Evolutionary conservation across 2,329 filamentous ascomycete species (phyloP).

Genomic region (Scytalidium lignicola): DNA sequence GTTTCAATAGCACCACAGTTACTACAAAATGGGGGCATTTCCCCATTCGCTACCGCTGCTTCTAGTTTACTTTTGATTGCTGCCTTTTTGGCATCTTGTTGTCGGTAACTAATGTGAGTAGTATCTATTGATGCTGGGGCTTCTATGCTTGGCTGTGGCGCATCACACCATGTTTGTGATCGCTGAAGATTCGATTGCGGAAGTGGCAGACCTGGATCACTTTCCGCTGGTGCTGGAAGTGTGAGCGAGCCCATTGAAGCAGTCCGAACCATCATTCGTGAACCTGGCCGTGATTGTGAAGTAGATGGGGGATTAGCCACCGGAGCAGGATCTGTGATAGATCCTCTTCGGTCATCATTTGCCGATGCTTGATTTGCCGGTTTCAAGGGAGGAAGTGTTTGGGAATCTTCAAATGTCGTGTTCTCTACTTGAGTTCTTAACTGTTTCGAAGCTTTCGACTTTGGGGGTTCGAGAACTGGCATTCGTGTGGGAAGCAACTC

Average conservation of each 20-base stretch:
- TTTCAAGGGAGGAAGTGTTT: conserved; percentile 20
- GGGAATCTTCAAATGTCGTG: conserved; percentile 23
- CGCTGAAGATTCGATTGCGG: conserved; percentile 31
- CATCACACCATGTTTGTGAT: conserved; percentile 40
- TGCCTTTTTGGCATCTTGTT: conserved; percentile 21
- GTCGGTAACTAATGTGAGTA: not conserved
- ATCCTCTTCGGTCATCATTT: conserved; percentile 3
- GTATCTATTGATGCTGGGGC: conserved; percentile 2
- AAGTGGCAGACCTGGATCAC: conserved; percentile 42
- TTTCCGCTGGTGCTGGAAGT: conserved; percentile 37
- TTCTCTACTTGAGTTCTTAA: not conserved
- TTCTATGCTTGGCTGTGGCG: conserved; percentile 37
- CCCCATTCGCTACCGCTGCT: conserved; percentile 66
- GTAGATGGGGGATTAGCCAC: conserved; percentile 1
- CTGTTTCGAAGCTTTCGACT: not conserved
- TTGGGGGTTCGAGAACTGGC: conserved; percentile 22
- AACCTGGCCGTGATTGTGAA: conserved; percentile 37
- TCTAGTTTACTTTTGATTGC: conserved; percentile 50
- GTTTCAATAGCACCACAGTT: conserved; percentile 97
- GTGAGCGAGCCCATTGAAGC: conserved; percentile 26
- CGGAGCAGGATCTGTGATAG: not conserved
- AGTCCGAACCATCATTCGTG: conserved; percentile 25
- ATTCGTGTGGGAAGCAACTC: conserved; percentile 34
- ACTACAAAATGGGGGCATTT: conserved; percentile 81
- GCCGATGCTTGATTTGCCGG: conserved; percentile 6